These are phyloP conservation scores for Yamadazyma taylorii DNA, from an alignment of 1,139 yeast genomes.

Conservation along the genomic window DNA sequence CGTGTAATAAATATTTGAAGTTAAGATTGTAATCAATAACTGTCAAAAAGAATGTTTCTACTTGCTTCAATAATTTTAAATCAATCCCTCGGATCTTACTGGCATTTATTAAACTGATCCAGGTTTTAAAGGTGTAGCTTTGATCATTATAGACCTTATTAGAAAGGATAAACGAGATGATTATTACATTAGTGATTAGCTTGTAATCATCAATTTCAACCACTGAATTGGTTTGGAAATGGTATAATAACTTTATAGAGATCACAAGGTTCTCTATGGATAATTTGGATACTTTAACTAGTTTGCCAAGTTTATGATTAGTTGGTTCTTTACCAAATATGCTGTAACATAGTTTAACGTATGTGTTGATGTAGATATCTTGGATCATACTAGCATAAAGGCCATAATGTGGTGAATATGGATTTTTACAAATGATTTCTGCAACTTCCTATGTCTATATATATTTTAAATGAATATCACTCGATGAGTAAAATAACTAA, in stretches of 20 bases:
- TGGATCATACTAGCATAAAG: slow-evolving; percentile 1
- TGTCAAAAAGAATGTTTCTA: slow-evolving; percentile 33
- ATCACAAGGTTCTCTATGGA: slow-evolving; percentile 31
- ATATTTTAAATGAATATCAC: too few relatives aligned
- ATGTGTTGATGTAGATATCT: slow-evolving; percentile 6
- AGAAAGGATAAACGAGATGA: slow-evolving; percentile 41
- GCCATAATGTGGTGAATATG: not conserved
- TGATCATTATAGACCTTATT: slow-evolving; percentile 54
- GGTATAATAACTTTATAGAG: slow-evolving; percentile 30
- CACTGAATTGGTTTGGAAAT: slow-evolving; percentile 23
- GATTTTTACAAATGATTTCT: not conserved
- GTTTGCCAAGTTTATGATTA: slow-evolving; percentile 10
- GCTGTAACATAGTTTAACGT: slow-evolving; percentile 5
- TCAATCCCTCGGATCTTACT: slow-evolving; percentile 12
- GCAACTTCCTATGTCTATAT: too few relatives aligned
- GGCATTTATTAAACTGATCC: slow-evolving; percentile 29
- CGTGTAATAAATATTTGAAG: slow-evolving; percentile 23
- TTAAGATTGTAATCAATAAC: slow-evolving; percentile 31
- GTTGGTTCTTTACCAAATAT: slow-evolving; percentile 7
- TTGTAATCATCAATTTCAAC: slow-evolving; percentile 13
- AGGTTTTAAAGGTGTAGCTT: slow-evolving; percentile 52
- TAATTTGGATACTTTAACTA: slow-evolving; percentile 26
- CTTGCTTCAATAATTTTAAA: slow-evolving; percentile 19
- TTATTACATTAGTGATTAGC: slow-evolving; percentile 27
- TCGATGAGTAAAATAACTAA: too few relatives aligned